A percentile compares a stretch with the other conserved stretches of the same genome.
Conservation (phyloP, 108 stramenopile genomes). For the Bacterosira constricta region DNA sequence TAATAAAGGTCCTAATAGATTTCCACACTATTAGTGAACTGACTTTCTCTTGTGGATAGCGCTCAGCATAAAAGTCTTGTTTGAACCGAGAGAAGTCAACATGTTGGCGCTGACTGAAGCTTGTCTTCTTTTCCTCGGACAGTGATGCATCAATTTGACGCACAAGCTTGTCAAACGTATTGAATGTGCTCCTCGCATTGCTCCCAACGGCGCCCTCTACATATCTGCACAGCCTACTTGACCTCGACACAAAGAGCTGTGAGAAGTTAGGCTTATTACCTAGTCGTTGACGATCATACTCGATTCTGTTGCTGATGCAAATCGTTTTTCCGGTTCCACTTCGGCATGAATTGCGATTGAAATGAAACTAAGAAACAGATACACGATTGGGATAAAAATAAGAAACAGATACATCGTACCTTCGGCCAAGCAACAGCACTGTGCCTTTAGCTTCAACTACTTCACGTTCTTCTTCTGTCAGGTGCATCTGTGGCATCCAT, state of each 20-base stretch:
- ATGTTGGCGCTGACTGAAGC: conserved; percentile 4
- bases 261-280: conserved; percentile 20
- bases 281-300: conserved; percentile 47
- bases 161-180: conserved; percentile 41
- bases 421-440: conserved; percentile 58
- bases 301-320: conserved; percentile 59
- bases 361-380: too few species aligned
- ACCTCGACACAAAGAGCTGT: conserved; percentile 60
- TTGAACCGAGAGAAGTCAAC: conserved; percentile 52
- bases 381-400: not conserved
- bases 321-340: conserved; percentile 66
- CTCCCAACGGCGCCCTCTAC: conserved; percentile 41
- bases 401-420: not conserved
- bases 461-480: conserved; percentile 50
- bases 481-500: conserved; percentile 51
- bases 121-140: not conserved
- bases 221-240: conserved; percentile 49
- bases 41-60: conserved; percentile 11
- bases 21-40: conserved; percentile 60
- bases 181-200: conserved; percentile 14
- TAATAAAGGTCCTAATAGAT: conserved; percentile 61
- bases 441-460: conserved; percentile 55
- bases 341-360: too few species aligned
- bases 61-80: conserved; percentile 14
- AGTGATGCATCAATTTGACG: conserved; percentile 24